Conservation (phyloP, 192 early-diverging fungal species). For the Jimgerdemannia flammicorona region DNA sequence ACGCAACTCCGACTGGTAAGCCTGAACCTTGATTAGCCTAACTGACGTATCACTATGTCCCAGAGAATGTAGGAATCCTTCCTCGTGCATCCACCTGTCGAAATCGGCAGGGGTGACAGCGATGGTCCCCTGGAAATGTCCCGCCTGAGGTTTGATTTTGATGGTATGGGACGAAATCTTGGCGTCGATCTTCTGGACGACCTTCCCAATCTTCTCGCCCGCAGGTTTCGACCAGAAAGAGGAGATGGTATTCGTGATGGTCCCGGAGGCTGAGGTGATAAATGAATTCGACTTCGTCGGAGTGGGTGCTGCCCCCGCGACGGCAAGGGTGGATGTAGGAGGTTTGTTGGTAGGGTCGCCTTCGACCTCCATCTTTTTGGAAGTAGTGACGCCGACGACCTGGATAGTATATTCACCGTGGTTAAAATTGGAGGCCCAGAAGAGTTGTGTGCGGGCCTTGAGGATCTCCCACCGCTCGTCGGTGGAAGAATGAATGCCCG, state of each 20-base stretch:
- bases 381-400: constrained; percentile 5
- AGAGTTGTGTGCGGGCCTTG: constrained; percentile 8
- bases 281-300: not conserved
- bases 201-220: not conserved
- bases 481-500: constrained; percentile 2
- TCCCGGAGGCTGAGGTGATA: not conserved
- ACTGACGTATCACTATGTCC: not conserved
- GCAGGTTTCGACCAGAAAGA: not conserved
- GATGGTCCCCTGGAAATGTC: not conserved
- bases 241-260: not conserved
- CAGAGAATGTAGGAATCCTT: not conserved
- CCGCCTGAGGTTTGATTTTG: not conserved
- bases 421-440: constrained; percentile 15
- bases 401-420: constrained; percentile 7
- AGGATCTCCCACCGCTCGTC: constrained; percentile 17
- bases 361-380: constrained; percentile 19
- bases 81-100: not conserved
- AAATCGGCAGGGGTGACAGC: not conserved
- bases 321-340: not conserved
- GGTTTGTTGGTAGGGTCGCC: constrained; percentile 12
- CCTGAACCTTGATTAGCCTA: not conserved
- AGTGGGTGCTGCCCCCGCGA: too few species aligned
- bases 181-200: not conserved
- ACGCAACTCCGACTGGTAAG: not conserved
- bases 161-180: not conserved